These are phyloP conservation scores for Sedum album DNA, from an alignment of 164 flowering plant genomes.

Conservation along the genomic window DNA sequence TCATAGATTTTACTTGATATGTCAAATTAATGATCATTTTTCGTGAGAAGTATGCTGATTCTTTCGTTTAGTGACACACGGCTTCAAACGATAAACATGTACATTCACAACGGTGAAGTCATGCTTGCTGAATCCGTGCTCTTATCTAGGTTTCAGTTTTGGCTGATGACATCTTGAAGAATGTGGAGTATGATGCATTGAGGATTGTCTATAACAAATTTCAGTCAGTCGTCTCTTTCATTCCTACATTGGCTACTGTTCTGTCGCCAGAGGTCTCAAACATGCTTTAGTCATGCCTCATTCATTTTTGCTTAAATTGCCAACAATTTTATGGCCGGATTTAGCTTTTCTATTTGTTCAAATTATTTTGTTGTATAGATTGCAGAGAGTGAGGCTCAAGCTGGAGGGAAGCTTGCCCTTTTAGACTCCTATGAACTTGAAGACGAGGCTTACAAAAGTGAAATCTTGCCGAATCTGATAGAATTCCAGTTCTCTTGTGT, in stretches of 20 bases:
- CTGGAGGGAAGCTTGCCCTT: no score
- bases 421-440: no score
- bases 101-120: not conserved
- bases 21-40: not conserved
- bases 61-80: not conserved
- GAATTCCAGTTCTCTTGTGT: no score
- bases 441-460: no score
- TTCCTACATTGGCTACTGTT: no score
- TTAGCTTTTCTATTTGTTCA: not conserved
- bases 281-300: not conserved
- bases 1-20: not conserved
- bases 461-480: no score
- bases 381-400: no score
- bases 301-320: not conserved
- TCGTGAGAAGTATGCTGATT: not conserved
- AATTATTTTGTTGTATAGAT: conserved; percentile 24
- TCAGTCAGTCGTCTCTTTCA: no score
- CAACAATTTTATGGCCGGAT: not conserved
- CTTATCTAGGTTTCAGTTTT: conserved; percentile 65
- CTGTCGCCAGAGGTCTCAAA: conserved; percentile 83
- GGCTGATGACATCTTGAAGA: no score
- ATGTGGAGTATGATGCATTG: no score
- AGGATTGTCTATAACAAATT: no score
- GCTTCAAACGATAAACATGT: not conserved
- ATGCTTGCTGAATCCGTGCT: not conserved